These are phyloP conservation scores for Hylodesmum podocarpum DNA, from an alignment of 306 rosid genomes.

Conservation along the genomic window DNA sequence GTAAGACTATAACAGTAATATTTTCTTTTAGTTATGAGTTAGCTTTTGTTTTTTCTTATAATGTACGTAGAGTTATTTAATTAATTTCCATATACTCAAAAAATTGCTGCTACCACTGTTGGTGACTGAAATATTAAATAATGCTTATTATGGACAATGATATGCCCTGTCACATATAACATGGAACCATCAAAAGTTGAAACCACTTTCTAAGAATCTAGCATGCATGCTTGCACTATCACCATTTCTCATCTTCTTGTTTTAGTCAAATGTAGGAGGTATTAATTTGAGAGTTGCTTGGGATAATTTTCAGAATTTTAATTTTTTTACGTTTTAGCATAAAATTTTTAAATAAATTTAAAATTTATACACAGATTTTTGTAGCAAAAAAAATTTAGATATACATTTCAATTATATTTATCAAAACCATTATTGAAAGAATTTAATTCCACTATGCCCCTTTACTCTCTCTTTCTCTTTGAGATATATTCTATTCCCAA, in stretches of 20 bases:
- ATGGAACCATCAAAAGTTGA: not conserved
- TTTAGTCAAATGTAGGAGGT: not conserved
- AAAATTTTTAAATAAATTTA: too few relatives aligned
- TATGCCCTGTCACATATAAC: not conserved
- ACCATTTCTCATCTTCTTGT: not conserved
- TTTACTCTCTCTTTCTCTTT: not conserved
- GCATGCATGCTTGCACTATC: not conserved
- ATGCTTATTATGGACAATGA: not conserved
- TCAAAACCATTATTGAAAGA: not conserved
- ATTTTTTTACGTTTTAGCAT: not conserved
- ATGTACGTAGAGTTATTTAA: too few relatives aligned
- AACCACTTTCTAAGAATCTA: not conserved
- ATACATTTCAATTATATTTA: not conserved
- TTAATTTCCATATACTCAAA: too few relatives aligned
- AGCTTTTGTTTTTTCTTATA: too few relatives aligned
- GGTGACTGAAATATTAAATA: not conserved
- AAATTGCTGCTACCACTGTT: not conserved
- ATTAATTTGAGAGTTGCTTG: not conserved
- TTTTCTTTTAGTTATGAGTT: too few relatives aligned
- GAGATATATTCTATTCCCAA: conserved; percentile 19
- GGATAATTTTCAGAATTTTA: not conserved
- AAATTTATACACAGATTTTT: too few relatives aligned
- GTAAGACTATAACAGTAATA: too few relatives aligned
- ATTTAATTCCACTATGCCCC: conserved; percentile 1
- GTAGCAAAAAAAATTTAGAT: too few relatives aligned